Evolutionary conservation across 139 green algal genomes (phyloP).

Genomic region (Chlorella sp.): DNA sequence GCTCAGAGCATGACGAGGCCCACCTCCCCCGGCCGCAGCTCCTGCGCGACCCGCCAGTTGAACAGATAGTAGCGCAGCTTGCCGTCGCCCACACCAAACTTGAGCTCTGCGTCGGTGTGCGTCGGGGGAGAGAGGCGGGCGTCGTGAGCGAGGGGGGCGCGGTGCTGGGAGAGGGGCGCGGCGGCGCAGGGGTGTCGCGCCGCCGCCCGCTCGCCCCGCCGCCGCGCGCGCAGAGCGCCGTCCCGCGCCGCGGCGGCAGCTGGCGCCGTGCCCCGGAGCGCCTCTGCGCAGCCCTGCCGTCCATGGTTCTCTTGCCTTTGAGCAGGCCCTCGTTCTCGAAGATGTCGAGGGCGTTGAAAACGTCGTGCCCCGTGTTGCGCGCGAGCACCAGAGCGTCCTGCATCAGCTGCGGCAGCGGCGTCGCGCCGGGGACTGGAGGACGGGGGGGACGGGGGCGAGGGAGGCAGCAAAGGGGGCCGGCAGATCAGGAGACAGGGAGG

Average conservation of each 20-base stretch:
- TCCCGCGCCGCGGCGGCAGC: too few species aligned
- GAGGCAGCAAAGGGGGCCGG: too few species aligned
- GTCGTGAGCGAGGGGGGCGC: not conserved
- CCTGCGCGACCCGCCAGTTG: conserved; percentile 85
- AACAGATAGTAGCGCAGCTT: conserved; percentile 98
- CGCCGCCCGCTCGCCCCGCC: too few species aligned
- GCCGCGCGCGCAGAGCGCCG: too few species aligned
- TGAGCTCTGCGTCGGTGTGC: conserved; percentile 92
- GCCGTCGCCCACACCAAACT: conserved; percentile 98
- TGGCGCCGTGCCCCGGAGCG: too few species aligned
- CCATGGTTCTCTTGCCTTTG: not conserved
- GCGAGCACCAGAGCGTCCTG: conserved; percentile 89
- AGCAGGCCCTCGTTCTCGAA: conserved; percentile 72
- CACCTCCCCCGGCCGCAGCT: conserved; percentile 72
- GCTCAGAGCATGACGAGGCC: conserved; percentile 93
- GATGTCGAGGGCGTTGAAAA: conserved; percentile 98
- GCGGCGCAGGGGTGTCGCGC: too few species aligned
- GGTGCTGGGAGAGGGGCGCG: too few species aligned
- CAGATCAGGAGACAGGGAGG: too few species aligned
- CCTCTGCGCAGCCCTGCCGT: not conserved
- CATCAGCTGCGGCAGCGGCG: conserved; percentile 65
- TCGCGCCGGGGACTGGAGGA: conserved; percentile 47
- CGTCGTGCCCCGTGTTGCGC: conserved; percentile 80
- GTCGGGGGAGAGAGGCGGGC: too few species aligned
- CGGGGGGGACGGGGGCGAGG: too few species aligned